Evolutionary conservation across 768 basidiomycete genomes (phyloP).

Genomic region (Tulasnella sp.): DNA sequence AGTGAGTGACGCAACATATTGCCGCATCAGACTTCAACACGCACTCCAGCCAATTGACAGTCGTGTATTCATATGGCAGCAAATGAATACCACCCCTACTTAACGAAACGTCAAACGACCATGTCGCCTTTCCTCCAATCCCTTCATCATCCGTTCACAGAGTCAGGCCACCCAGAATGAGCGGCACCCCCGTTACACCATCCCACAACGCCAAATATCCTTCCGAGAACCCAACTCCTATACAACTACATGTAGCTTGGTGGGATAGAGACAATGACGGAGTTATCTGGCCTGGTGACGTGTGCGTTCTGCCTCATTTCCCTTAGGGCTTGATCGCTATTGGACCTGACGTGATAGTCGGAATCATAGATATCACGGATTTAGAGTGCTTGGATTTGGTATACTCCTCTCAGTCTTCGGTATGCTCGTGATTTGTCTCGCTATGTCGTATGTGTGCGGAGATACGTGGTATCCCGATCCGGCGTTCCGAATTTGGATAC

Average conservation of each 20-base stretch:
- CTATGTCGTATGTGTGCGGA: background rate
- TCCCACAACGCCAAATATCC: conserved; percentile 22
- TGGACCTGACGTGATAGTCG: background rate
- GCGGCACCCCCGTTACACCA: conserved; percentile 12
- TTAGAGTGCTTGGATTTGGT: conserved; percentile 10
- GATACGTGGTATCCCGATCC: conserved; percentile 26
- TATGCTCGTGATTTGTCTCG: background rate
- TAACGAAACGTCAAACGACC: background rate
- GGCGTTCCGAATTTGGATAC: conserved; percentile 8
- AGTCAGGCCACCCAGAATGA: background rate
- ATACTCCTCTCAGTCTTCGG: background rate
- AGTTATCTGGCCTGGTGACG: conserved; percentile 30
- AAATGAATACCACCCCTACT: no score
- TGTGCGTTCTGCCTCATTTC: background rate
- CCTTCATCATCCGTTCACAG: background rate
- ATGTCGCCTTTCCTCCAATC: background rate
- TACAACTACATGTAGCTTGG: conserved; percentile 19
- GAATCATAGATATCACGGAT: background rate
- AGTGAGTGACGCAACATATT: no score
- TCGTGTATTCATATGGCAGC: no score
- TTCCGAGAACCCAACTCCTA: background rate
- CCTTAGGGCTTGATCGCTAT: background rate
- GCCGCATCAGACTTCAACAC: no score
- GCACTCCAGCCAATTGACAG: no score
- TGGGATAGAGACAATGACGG: conserved; percentile 31